These are phyloP conservation scores for Cystobasidium pallidum DNA, from an alignment of 1,284 basidiomycete species.

Conservation along the genomic window DNA sequence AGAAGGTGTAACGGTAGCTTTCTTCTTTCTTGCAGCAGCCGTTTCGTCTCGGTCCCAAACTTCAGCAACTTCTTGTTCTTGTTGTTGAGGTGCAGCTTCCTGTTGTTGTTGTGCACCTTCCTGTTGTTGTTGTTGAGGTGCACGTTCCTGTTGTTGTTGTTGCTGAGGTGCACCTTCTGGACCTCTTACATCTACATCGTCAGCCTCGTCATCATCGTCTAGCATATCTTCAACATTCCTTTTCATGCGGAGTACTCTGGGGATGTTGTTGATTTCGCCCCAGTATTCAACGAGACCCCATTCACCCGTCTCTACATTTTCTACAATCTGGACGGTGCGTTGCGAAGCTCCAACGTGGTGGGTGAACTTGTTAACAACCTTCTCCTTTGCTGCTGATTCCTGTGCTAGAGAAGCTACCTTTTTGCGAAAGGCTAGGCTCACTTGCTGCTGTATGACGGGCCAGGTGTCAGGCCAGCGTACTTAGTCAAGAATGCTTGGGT, in stretches of 20 bases:
- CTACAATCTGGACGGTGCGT: not conserved
- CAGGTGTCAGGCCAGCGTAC: too few species aligned
- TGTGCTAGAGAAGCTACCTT: not conserved
- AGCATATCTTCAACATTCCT: constrained; percentile 4
- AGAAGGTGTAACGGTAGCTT: not conserved
- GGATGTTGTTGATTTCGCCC: not conserved
- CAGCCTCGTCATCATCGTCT: constrained; percentile 5
- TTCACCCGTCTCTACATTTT: constrained; percentile 6
- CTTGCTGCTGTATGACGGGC: not conserved
- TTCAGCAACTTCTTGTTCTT: too few species aligned
- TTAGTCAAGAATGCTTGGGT: too few species aligned
- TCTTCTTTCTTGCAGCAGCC: not conserved
- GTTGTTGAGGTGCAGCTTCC: too few species aligned
- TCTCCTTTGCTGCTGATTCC: constrained; percentile 3
- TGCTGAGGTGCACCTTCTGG: constrained; percentile 12
- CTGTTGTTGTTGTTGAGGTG: too few species aligned
- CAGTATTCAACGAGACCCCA: not conserved
- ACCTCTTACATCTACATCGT: not conserved
- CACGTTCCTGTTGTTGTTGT: too few species aligned
- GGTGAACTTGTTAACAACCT: not conserved
- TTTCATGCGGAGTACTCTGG: not conserved
- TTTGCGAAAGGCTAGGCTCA: not conserved
- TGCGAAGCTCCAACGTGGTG: not conserved
- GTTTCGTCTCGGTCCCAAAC: not conserved
- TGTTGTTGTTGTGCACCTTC: too few species aligned